Evolutionary conservation across 73 alveolate species (phyloP).

Genomic region (Blepharisma japonicum): DNA sequence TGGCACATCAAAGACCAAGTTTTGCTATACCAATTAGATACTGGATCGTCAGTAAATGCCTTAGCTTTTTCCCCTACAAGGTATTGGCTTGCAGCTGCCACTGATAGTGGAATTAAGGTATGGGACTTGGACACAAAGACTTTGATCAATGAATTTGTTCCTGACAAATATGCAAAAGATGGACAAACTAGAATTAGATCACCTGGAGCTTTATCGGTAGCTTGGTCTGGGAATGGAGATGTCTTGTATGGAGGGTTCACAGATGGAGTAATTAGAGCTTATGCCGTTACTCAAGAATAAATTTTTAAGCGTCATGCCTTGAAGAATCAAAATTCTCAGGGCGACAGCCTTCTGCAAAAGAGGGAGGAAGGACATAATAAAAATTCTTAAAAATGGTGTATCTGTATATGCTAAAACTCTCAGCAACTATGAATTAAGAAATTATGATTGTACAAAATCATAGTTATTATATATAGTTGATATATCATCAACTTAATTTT

Average conservation of each 20-base stretch:
- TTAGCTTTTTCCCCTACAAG: constrained; percentile 82
- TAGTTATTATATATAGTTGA: too few relatives aligned
- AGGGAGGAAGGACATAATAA: too few relatives aligned
- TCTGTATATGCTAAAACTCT: too few relatives aligned
- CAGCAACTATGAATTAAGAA: too few relatives aligned
- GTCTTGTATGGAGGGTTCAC: constrained; percentile 60
- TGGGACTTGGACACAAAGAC: constrained; percentile 59
- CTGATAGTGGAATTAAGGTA: constrained; percentile 76
- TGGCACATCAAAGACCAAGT: constrained; percentile 93
- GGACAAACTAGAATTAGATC: constrained; percentile 34
- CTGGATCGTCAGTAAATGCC: constrained; percentile 73
- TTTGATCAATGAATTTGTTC: constrained; percentile 43
- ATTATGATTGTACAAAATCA: too few relatives aligned
- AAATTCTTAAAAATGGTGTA: too few relatives aligned
- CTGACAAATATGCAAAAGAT: constrained; percentile 35
- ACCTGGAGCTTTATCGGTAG: constrained; percentile 52
- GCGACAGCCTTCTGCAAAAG: too few relatives aligned
- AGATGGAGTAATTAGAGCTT: constrained; percentile 58
- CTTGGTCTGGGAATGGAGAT: constrained; percentile 66
- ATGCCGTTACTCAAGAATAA: constrained; percentile 5
- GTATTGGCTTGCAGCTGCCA: constrained; percentile 81
- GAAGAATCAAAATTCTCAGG: too few relatives aligned
- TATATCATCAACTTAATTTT: too few relatives aligned
- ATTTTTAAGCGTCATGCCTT: too few relatives aligned
- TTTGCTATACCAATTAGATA: constrained; percentile 79